These are phyloP conservation scores for Starmerella kuoi DNA, from an alignment of 805 yeast genomes.

Conservation along the genomic window DNA sequence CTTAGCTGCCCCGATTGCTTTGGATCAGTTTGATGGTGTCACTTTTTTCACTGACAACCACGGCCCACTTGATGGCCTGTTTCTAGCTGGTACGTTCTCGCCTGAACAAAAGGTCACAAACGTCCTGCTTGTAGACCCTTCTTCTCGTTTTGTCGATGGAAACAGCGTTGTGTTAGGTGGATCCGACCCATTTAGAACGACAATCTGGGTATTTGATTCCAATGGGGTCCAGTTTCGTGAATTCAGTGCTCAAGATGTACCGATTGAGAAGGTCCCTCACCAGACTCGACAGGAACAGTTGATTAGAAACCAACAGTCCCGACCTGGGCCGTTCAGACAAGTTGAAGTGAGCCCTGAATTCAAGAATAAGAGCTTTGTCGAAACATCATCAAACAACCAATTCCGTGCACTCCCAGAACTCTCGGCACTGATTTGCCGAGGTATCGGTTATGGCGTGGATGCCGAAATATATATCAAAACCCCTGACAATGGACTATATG, in stretches of 20 bases:
- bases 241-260: slow-evolving; percentile 4
- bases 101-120: slow-evolving; percentile 1
- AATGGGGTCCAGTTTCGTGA: slow-evolving; percentile 14
- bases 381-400: slow-evolving; percentile 4
- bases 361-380: slow-evolving; percentile 6
- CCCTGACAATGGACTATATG: slow-evolving; percentile 16
- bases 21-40: slow-evolving; percentile 1
- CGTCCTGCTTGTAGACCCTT: slow-evolving; percentile 12
- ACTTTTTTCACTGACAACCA: slow-evolving; percentile 13
- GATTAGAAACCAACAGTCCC: slow-evolving; percentile 1
- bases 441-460: slow-evolving; percentile 15
- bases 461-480: slow-evolving; percentile 19
- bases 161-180: slow-evolving; percentile 3
- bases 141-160: slow-evolving; percentile 5
- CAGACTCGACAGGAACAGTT: slow-evolving; percentile 5
- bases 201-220: slow-evolving; percentile 17
- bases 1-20: background rate
- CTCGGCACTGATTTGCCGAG: slow-evolving; percentile 8
- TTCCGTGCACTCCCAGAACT: slow-evolving; percentile 18
- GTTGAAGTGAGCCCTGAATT: slow-evolving; percentile 9
- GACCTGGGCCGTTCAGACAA: background rate
- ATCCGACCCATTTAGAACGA: slow-evolving; percentile 3
- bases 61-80: slow-evolving; percentile 13
- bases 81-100: slow-evolving; percentile 9
- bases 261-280: background rate